phyloP scores from a whole-genome alignment of 2,329 filamentous ascomycete species.

The Trichoderma breve region DNA sequence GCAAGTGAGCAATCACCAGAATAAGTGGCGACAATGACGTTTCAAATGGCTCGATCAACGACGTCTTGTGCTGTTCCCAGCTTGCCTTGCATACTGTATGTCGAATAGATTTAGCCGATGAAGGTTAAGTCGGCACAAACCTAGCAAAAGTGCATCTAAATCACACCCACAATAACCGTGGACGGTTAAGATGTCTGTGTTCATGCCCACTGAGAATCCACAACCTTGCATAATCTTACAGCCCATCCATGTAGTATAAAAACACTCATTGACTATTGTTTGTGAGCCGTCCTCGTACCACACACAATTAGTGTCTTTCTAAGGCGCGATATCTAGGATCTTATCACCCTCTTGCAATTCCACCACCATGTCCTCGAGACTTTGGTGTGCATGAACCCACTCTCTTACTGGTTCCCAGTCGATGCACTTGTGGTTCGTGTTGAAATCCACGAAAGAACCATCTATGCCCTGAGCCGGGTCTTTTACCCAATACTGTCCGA shows the following conservation, averaged over 20 bases:
- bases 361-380: conserved; percentile 1
- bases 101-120: background rate
- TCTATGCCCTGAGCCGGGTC: conserved; percentile 6
- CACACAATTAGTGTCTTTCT: background rate
- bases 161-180: background rate
- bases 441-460: conserved; percentile 16
- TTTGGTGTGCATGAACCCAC: conserved; percentile 8
- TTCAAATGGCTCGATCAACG: background rate
- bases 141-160: background rate
- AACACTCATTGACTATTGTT: background rate
- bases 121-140: background rate
- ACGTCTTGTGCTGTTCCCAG: background rate
- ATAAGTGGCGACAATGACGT: background rate
- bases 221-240: background rate
- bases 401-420: conserved; percentile 14
- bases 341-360: conserved; percentile 9
- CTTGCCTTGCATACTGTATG: background rate
- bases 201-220: background rate
- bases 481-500: conserved; percentile 14
- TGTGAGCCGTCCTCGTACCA: background rate
- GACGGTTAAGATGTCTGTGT: background rate
- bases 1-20: background rate
- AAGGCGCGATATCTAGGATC: conserved; percentile 6
- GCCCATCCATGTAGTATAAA: background rate
- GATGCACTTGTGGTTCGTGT: conserved; percentile 12